phyloP scores from a whole-genome alignment of 176 grass and related monocot species.

The Carex cristatella region DNA sequence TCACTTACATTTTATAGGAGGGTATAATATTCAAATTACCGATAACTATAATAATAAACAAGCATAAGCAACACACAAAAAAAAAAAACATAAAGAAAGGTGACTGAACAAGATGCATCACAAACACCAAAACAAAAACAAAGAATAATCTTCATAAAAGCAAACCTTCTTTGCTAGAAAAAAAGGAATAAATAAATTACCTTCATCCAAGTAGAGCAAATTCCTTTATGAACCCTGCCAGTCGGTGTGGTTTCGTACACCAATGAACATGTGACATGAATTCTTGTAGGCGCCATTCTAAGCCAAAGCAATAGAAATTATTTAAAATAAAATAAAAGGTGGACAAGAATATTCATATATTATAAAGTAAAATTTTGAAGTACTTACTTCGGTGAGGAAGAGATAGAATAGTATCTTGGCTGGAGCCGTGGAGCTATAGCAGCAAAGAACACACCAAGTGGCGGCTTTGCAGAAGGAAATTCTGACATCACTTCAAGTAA shows the following conservation, averaged over 20 bases:
- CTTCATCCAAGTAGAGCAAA: conserved; percentile 97
- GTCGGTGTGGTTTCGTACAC: conserved; percentile 61
- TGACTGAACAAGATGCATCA: neutral
- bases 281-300: conserved; percentile 70
- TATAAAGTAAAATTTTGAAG: neutral
- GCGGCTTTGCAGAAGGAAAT: conserved; percentile 81
- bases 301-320: conserved; percentile 25
- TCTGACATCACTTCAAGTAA: conserved; percentile 82
- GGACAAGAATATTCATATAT: neutral
- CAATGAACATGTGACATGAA: conserved; percentile 84
- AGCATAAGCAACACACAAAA: neutral
- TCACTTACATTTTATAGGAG: neutral
- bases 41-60: conserved; percentile 14
- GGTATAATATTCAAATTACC: neutral
- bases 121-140: neutral
- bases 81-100: neutral
- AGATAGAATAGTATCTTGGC: conserved; percentile 95
- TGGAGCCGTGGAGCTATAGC: conserved; percentile 77
- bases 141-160: conserved; percentile 6
- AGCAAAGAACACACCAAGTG: conserved; percentile 86
- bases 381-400: conserved; percentile 73
- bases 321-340: neutral
- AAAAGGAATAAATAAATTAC: conserved; percentile 27
- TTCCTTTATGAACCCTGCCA: conserved; percentile 81
- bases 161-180: neutral